Percentiles rank a stretch among this genome's conserved stretches.
Evolutionary conservation across 116 monocot species (phyloP).

Genomic region (Papilionanthe hybrid): DNA sequence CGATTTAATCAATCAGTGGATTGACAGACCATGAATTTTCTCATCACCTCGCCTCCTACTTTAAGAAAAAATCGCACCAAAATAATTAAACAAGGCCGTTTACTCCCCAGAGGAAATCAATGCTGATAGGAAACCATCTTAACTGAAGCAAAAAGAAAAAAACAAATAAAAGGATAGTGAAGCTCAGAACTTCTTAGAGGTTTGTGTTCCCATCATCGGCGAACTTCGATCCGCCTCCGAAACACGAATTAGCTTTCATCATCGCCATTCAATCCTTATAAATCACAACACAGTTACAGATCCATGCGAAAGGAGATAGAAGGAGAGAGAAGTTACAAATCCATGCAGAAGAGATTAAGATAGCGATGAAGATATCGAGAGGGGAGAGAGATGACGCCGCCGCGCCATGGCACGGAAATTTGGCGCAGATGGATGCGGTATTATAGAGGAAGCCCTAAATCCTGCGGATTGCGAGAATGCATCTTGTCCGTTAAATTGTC

Average conservation of each 20-base stretch:
- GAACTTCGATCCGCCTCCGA: conserved; percentile 7
- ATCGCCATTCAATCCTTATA: not conserved
- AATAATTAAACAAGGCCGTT: not conserved
- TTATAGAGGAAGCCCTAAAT: no score
- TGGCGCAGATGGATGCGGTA: no score
- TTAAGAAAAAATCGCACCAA: not conserved
- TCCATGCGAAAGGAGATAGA: not conserved
- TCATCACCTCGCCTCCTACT: conserved; percentile 23
- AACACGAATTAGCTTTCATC: conserved; percentile 9
- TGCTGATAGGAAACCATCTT: not conserved
- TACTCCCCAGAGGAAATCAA: not conserved
- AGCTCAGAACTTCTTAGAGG: conserved; percentile 7
- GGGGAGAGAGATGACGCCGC: no score
- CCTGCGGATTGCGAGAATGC: no score
- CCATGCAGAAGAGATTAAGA: not conserved
- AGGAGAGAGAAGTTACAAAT: not conserved
- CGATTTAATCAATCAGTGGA: conserved; percentile 19
- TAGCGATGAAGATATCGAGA: not conserved
- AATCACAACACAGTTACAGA: no score
- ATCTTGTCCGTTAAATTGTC: no score
- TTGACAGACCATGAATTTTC: conserved; percentile 36
- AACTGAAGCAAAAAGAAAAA: not conserved
- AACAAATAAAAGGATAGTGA: not conserved
- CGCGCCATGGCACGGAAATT: no score
- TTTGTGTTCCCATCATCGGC: conserved; percentile 2